Conservation (phyloP, 345 rosid genomes). For the Brassica incana region DNA sequence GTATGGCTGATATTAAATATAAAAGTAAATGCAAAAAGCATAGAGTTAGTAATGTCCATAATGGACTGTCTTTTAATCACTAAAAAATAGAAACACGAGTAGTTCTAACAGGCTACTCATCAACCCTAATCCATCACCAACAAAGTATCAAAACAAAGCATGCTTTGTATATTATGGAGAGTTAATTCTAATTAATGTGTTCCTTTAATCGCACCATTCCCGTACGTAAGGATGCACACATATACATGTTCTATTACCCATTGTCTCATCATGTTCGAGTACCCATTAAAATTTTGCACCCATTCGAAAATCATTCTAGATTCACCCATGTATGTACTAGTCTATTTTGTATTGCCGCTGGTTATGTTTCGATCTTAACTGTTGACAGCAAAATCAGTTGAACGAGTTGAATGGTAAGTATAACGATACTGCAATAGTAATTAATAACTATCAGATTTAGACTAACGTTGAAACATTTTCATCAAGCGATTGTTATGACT, state of each 20-base stretch:
- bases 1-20: constrained; percentile 35
- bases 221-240: constrained; percentile 16
- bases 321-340: neutral
- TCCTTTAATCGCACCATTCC: constrained; percentile 15
- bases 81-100: constrained; percentile 34
- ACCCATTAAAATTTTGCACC: too few relatives aligned
- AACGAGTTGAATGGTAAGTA: neutral
- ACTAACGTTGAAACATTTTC: neutral
- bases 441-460: neutral
- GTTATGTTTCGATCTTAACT: neutral
- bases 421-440: neutral
- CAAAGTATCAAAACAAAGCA: constrained; percentile 31
- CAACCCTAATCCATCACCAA: constrained; percentile 40
- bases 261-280: too few relatives aligned
- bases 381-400: neutral
- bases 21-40: constrained; percentile 36
- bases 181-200: constrained; percentile 21
- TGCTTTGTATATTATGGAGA: constrained; percentile 36
- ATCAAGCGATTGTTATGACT: neutral
- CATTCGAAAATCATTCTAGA: too few relatives aligned
- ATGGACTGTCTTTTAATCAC: constrained; percentile 38
- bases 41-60: constrained; percentile 42
- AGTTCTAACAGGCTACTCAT: constrained; percentile 41
- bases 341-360: neutral
- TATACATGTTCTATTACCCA: neutral